Percentiles rank a stretch among this genome's conserved stretches.
Conservation (phyloP, 345 rosid species). For the Hibiscus trionum region DNA sequence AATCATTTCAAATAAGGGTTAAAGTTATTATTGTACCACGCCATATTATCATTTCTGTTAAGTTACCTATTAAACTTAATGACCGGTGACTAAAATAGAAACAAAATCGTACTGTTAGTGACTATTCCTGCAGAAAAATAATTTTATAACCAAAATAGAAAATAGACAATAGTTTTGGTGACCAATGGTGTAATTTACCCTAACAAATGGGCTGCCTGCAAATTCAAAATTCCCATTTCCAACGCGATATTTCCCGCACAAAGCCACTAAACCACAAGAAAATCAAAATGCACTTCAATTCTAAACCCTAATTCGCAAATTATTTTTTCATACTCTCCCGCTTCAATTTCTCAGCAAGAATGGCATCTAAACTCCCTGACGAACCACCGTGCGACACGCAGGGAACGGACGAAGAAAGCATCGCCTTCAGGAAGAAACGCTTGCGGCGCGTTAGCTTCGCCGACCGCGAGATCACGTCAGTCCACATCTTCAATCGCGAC, state of each 20-base stretch:
- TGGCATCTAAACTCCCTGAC: slow-evolving; percentile 43
- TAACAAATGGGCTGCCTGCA: background rate
- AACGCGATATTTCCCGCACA: slow-evolving; percentile 12
- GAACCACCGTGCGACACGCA: slow-evolving; percentile 37
- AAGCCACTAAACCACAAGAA: background rate
- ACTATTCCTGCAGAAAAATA: too few species aligned
- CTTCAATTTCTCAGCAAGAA: background rate
- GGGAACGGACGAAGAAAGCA: slow-evolving; percentile 67
- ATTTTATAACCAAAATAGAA: too few species aligned
- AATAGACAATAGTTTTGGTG: too few species aligned
- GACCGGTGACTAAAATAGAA: too few species aligned
- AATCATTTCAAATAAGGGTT: too few species aligned
- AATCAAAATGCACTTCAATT: slow-evolving; percentile 4
- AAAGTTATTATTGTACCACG: too few species aligned
- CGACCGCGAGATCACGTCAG: slow-evolving; percentile 83
- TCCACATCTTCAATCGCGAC: slow-evolving; percentile 85
- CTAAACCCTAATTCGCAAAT: slow-evolving; percentile 26
- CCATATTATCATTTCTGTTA: too few species aligned
- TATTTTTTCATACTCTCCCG: slow-evolving; percentile 9
- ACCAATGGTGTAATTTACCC: too few species aligned
- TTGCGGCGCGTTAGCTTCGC: slow-evolving; percentile 95
- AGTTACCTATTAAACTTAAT: too few species aligned
- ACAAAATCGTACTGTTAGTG: too few species aligned
- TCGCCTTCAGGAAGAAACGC: slow-evolving; percentile 57
- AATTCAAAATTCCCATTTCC: background rate